phyloP scores from a whole-genome alignment of 306 rosid genomes.

The Vicia villosa region DNA sequence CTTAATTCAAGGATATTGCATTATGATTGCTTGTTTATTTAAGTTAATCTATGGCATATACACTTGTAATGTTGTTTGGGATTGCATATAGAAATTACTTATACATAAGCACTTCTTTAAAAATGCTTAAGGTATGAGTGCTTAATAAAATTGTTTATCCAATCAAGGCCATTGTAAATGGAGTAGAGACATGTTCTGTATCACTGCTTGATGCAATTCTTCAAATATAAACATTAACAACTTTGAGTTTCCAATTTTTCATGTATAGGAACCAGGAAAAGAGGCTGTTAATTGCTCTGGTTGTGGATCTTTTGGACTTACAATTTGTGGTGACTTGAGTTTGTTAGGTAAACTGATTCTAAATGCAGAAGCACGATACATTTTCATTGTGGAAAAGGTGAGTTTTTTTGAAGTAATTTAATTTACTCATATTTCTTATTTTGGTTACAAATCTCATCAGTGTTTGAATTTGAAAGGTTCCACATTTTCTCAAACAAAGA shows the following conservation, averaged over 20 bases:
- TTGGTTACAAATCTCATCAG: not conserved
- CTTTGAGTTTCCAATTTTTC: conserved; percentile 1
- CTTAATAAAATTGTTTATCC: not conserved
- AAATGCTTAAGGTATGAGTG: not conserved
- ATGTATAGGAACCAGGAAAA: conserved; percentile 70
- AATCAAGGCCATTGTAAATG: conserved; percentile 16
- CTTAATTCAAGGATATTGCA: conserved; percentile 13
- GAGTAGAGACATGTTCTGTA: not conserved
- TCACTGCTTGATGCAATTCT: conserved; percentile 20
- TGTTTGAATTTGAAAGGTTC: conserved; percentile 20
- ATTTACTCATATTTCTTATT: conserved; percentile 20
- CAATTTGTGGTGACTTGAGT: conserved; percentile 76
- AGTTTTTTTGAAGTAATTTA: conserved; percentile 18
- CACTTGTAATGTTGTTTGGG: not conserved
- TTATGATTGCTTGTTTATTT: not conserved
- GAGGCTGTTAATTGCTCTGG: conserved; percentile 71
- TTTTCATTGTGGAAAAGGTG: conserved; percentile 88
- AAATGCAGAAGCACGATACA: conserved; percentile 78
- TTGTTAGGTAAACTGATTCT: too few relatives aligned
- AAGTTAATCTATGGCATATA: not conserved
- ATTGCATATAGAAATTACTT: too few relatives aligned
- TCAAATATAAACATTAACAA: conserved; percentile 12
- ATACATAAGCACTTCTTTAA: not conserved
- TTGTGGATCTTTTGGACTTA: conserved; percentile 76
- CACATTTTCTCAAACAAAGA: not conserved